Conservation (phyloP, 352 stramenopile genomes). For the Phytophthora rubi region DNA sequence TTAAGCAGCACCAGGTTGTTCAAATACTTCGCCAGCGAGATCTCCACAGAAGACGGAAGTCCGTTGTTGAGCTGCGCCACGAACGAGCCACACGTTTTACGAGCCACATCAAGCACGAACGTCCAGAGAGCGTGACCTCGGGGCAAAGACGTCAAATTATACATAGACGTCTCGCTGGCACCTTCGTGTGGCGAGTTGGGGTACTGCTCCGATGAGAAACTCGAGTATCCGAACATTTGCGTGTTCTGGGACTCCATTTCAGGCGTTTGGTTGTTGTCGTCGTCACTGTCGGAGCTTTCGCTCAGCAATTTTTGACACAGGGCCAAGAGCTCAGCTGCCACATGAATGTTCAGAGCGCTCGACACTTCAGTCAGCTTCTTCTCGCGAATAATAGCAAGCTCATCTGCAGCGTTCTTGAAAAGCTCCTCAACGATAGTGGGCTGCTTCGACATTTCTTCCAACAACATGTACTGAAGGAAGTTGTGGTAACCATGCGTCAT, state of each 20-base stretch:
- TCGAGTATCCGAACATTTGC: slow-evolving; percentile 58
- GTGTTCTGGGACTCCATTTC: slow-evolving; percentile 40
- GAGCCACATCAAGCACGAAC: slow-evolving; percentile 54
- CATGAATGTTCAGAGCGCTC: slow-evolving; percentile 76
- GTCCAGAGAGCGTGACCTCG: slow-evolving; percentile 66
- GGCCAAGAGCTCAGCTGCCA: slow-evolving; percentile 69
- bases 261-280: slow-evolving; percentile 44
- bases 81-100: slow-evolving; percentile 51
- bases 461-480: slow-evolving; percentile 89
- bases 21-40: slow-evolving; percentile 83
- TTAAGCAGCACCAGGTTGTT: slow-evolving; percentile 80
- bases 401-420: slow-evolving; percentile 69
- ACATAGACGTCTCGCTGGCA: slow-evolving; percentile 75
- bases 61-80: slow-evolving; percentile 69
- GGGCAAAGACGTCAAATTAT: slow-evolving; percentile 74
- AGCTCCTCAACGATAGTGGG: slow-evolving; percentile 67
- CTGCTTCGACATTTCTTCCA: slow-evolving; percentile 86
- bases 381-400: slow-evolving; percentile 61
- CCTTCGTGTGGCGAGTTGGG: slow-evolving; percentile 63
- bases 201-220: slow-evolving; percentile 66
- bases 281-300: slow-evolving; percentile 45
- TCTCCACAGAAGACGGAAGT: slow-evolving; percentile 77
- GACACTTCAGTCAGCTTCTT: slow-evolving; percentile 59
- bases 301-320: slow-evolving; percentile 69
- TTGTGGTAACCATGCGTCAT: slow-evolving; percentile 92